Conservation (phyloP, 1,139 yeast genomes). For the Blastobotrys malaysiensis region DNA sequence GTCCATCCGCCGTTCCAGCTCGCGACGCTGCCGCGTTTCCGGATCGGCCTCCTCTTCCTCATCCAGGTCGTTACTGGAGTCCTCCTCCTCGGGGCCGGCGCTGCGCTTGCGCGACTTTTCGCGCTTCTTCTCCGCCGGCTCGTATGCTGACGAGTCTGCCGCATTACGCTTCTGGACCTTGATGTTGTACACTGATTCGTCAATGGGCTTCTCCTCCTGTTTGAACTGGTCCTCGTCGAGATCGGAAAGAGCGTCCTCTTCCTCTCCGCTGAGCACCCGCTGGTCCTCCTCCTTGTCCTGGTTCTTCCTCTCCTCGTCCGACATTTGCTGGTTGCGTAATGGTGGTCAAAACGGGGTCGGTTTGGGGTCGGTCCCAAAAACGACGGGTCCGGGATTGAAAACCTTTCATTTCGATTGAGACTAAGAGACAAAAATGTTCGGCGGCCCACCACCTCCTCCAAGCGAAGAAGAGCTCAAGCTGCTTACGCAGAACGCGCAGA, state of each 20-base stretch:
- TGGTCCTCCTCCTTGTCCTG: slow-evolving; percentile 26
- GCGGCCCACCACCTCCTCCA: slow-evolving; percentile 66
- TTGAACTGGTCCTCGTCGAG: slow-evolving; percentile 36
- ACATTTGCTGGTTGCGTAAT: slow-evolving; percentile 5
- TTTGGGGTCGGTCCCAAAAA: background rate
- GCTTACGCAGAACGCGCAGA: slow-evolving; percentile 64
- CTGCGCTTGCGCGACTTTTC: slow-evolving; percentile 4
- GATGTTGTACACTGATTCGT: slow-evolving; percentile 39
- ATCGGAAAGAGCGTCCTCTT: slow-evolving; percentile 36
- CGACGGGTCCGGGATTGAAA: background rate
- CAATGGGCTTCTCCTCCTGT: slow-evolving; percentile 30
- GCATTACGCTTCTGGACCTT: slow-evolving; percentile 32
- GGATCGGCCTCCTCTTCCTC: slow-evolving; percentile 35
- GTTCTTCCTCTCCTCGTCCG: slow-evolving; percentile 10
- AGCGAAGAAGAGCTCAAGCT: slow-evolving; percentile 73
- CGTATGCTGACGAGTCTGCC: slow-evolving; percentile 14
- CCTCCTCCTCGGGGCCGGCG: slow-evolving; percentile 12
- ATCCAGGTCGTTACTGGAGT: slow-evolving; percentile 22
- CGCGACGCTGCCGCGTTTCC: slow-evolving; percentile 58
- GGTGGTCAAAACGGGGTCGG: background rate
- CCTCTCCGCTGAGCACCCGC: slow-evolving; percentile 28
- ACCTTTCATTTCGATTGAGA: background rate
- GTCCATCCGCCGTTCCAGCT: slow-evolving; percentile 75
- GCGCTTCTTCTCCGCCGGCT: slow-evolving; percentile 14
- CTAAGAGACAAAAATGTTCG: slow-evolving; percentile 53